Base-by-base conservation (phyloP, 768 basidiomycete genomes). In the Russula sp. region DNA sequence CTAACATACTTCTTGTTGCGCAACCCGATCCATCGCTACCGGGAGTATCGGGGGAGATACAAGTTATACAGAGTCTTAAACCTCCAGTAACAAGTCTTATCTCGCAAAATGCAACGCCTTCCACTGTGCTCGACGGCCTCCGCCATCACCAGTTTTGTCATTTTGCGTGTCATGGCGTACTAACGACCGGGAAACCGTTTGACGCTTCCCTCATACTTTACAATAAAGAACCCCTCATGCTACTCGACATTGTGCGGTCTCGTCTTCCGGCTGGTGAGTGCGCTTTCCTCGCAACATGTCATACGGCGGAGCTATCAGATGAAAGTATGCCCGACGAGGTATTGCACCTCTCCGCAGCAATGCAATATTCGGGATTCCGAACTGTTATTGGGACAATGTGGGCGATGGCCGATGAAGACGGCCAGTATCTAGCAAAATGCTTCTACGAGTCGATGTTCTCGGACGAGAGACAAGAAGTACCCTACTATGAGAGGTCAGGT, bases 301-400 rank as follows among this genome's bases (percentile, higher is more conserved):
- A 65, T 22, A 65, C 55, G 11, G 63, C 63, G 1, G 56, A 54
- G 2, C 38, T 46, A 5, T 53, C 55, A 2, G 57, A 42, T 1
- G 22, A 48, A 8, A 53, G 32, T 22, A 30, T 56, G 3, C 22
- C 63, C 0, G 67, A 67, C 18, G 66, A 69, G 55, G 62, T 18
- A 13, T 28, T 69, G 38, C 57, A 58, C 28, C 67, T 69, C 10
- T 50, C 66, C 1, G 63, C 63, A 3, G 68, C 62, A 5, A 50
- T 52, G 28, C 51, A 52, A 32, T 32, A 52, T 28, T 32, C 28
- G 9, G 51, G 51, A 52, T 52, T 52, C 30, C 51, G 51, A 9
- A 52, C 30, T n/a, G 51, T 52, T 6, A 28, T 52, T 18, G 51
- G 51, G 51, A 52, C 51, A 10, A 52, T 52, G 51, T 52, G 51